These are phyloP conservation scores for Melianthus villosus DNA, from an alignment of 441 rosid genomes.

Conservation along the genomic window DNA sequence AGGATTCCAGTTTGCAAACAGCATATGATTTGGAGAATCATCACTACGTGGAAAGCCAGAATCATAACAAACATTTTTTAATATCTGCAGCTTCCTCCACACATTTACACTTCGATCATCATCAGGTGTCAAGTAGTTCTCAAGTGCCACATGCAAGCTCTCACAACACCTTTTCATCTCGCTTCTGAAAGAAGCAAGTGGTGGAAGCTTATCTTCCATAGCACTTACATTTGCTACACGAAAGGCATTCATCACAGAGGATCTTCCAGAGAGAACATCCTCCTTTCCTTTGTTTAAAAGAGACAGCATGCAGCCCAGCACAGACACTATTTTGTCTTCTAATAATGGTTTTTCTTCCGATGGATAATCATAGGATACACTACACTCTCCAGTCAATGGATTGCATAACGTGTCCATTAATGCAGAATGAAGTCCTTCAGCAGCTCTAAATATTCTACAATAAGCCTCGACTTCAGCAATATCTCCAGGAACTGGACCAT, in stretches of 20 bases:
- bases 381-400: constrained; percentile 88
- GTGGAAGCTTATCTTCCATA: constrained; percentile 64
- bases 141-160: constrained; percentile 84
- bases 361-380: constrained; percentile 52
- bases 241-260: constrained; percentile 34
- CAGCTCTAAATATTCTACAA: constrained; percentile 81
- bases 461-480: constrained; percentile 94
- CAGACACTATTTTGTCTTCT: constrained; percentile 86
- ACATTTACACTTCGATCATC: constrained; percentile 50
- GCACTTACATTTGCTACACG: constrained; percentile 28
- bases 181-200: constrained; percentile 69
- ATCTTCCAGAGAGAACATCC: constrained; percentile 84
- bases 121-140: constrained; percentile 58
- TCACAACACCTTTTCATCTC: constrained; percentile 97
- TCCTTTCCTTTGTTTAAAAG: constrained; percentile 76
- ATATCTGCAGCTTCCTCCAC: constrained; percentile 85
- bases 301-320: constrained; percentile 79
- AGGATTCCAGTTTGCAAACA: constrained; percentile 75
- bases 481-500: constrained; percentile 91
- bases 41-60: constrained; percentile 66
- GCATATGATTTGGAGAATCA: constrained; percentile 45
- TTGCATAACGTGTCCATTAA: constrained; percentile 86
- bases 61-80: constrained; percentile 85
- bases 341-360: constrained; percentile 69
- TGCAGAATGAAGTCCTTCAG: constrained; percentile 68